These are phyloP conservation scores for Trichoderma hamatum DNA, from an alignment of 2,329 filamentous ascomycete genomes.

Conservation along the genomic window DNA sequence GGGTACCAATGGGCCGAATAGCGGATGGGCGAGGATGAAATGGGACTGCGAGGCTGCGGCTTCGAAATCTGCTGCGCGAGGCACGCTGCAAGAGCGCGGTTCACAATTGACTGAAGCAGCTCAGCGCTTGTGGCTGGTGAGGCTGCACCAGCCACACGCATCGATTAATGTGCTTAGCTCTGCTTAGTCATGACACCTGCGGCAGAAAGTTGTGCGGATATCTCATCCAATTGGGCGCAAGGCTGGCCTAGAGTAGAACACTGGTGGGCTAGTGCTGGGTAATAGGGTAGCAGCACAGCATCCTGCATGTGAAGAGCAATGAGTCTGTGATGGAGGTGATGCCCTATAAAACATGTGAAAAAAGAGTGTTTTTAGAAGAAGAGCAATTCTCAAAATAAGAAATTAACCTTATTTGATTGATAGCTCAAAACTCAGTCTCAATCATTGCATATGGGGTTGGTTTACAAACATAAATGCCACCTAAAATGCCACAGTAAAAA, in stretches of 20 bases:
- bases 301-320: background rate
- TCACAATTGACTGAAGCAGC: background rate
- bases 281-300: background rate
- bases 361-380: background rate
- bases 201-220: background rate
- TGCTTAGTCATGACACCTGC: background rate
- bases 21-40: background rate
- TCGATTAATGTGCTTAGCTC: background rate
- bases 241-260: background rate
- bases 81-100: conserved; percentile 23
- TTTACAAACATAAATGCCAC: background rate
- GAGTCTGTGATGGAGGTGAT: background rate
- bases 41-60: background rate
- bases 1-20: background rate
- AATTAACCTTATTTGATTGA: background rate
- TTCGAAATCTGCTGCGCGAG: conserved; percentile 25
- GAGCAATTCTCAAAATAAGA: background rate
- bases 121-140: conserved; percentile 14
- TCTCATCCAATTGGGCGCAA: background rate
- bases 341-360: background rate
- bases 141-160: background rate
- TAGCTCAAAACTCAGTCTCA: background rate
- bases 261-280: background rate
- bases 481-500: background rate
- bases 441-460: background rate